Base-by-base conservation (phyloP, 306 rosid genomes). In the Geum urbanum region DNA sequence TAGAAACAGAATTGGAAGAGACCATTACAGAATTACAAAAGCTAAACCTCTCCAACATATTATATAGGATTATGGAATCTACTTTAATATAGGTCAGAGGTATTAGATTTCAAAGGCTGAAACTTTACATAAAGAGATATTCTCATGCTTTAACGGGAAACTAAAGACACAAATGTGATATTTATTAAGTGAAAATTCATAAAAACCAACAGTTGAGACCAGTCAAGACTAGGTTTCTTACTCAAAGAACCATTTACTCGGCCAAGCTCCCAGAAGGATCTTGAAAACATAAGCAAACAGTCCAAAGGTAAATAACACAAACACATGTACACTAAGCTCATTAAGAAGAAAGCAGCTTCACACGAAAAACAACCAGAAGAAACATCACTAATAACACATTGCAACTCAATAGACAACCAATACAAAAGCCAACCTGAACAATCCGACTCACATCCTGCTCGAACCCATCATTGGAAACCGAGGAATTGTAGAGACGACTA, bases 391-490 rank as follows among this genome's bases (percentile, higher is more conserved):
- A 16, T 4, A 40, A 72, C 44, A 52, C 9, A 56, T 14, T 24
- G 45, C 44, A 27, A 20, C 15, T 54, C 48, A 70, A 35, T 59
- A 39, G 13, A 9, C 6, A 40, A 40, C 5, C 14, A 48, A 19
- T 27, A 59, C 49, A 68, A 18, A 69, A 51, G 73, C 60, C 58
- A 37, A 95, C 99, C 99, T 95, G 99, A 70, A 91, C 84, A 73
- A 95, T 87, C 63, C 85, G 95, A 79, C 91, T 84, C 6, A 96
- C 96, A 65, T 95, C 99, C 49, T 85, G 81, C 86, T 91, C 99
- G 22, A 87, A 91, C n/a, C 87, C 97, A 72, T 95, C 89, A 15
- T 71, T 89, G 9, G 85, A 87, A 79, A 86, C 86, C 1, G 97
- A 89, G 48, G 95, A 87, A 81, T 95, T 95, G 50, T 87, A 95